These are phyloP conservation scores for Aegilops longissima DNA, from an alignment of 176 grass and related monocot genomes.

Conservation along the genomic window DNA sequence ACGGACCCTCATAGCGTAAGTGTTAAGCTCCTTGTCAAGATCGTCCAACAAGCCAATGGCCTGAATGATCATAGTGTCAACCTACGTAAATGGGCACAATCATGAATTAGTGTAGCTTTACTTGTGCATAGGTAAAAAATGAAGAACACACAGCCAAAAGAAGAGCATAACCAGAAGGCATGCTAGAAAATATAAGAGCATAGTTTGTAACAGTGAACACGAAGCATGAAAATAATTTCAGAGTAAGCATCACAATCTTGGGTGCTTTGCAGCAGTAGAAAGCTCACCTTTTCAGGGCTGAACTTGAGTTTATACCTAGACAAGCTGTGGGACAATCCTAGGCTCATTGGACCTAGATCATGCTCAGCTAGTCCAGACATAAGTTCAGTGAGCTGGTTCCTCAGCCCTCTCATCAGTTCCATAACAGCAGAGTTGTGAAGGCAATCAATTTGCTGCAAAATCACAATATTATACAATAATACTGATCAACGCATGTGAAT, in stretches of 20 bases:
- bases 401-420: conserved; percentile 92
- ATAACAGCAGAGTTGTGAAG: conserved; percentile 80
- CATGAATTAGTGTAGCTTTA: background rate
- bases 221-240: background rate
- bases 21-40: conserved; percentile 95
- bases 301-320: conserved; percentile 97
- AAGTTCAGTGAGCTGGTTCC: conserved; percentile 80
- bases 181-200: background rate
- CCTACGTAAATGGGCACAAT: conserved; percentile 37
- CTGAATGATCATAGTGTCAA: conserved; percentile 98
- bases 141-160: background rate
- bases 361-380: conserved; percentile 80
- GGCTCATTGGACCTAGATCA: conserved; percentile 86
- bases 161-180: too few species aligned
- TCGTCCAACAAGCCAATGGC: conserved; percentile 97
- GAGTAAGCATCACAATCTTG: background rate
- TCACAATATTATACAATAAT: background rate
- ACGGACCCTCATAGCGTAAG: conserved; percentile 91
- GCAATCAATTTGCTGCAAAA: conserved; percentile 87
- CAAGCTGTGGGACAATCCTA: conserved; percentile 86
- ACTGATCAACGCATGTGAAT: background rate
- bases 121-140: background rate
- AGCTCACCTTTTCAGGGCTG: conserved; percentile 83
- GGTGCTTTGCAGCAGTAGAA: background rate
- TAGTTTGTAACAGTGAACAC: background rate